Evolutionary conservation across 306 rosid genomes (phyloP).

Genomic region (Lotus japonicus): DNA sequence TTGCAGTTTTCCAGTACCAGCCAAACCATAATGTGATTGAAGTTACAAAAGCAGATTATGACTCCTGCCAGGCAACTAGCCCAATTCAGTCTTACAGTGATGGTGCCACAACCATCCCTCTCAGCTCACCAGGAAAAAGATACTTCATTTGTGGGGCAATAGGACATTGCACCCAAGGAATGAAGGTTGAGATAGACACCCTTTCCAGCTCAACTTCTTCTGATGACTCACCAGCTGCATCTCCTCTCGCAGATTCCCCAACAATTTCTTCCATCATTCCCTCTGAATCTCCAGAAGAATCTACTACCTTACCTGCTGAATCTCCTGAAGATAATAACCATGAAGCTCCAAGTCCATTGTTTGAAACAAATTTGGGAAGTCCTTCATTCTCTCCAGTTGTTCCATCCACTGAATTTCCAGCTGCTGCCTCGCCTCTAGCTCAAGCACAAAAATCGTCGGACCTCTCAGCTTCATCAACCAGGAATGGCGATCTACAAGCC

Average conservation of each 20-base stretch:
- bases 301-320: conserved; percentile 26
- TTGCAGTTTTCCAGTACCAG: conserved; percentile 69
- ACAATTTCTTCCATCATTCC: conserved; percentile 21
- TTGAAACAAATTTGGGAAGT: conserved; percentile 13
- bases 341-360: conserved; percentile 22
- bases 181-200: conserved; percentile 66
- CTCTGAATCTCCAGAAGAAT: conserved; percentile 33
- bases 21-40: conserved; percentile 69
- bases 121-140: conserved; percentile 62
- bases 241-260: conserved; percentile 26
- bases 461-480: conserved; percentile 37
- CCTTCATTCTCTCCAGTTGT: conserved; percentile 32
- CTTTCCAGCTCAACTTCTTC: conserved; percentile 46
- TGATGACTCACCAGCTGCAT: conserved; percentile 31
- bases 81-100: conserved; percentile 48
- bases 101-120: conserved; percentile 59
- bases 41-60: conserved; percentile 68
- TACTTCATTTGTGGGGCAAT: conserved; percentile 70
- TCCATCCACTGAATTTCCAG: conserved; percentile 45
- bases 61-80: conserved; percentile 48
- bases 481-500: conserved; percentile 22
- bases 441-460: conserved; percentile 28
- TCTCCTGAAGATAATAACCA: conserved; percentile 20
- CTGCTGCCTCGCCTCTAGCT: conserved; percentile 23
- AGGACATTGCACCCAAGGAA: conserved; percentile 74